Base-by-base conservation (phyloP, 2,329 filamentous ascomycete genomes). In the Diaporthe sp. region DNA sequence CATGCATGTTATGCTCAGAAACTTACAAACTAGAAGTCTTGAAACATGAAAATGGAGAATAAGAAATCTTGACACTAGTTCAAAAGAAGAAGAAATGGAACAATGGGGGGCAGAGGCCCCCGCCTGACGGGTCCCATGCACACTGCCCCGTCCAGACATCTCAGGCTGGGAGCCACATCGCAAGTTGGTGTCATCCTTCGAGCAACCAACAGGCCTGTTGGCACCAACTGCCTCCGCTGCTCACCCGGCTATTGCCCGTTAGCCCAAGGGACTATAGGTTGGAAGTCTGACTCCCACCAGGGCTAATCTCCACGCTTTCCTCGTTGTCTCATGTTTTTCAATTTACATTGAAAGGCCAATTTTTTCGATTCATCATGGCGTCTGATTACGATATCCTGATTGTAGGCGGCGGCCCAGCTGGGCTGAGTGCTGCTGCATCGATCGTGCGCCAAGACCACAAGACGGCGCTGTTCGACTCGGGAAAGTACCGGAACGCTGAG, bases 351-450 rank as follows among this genome's bases (percentile, higher is more conserved):
- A 15, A 17, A 19, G 15, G 17, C 6, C 4, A 44, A 7, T 19
- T 1, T 39, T 17, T 59, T 13, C 8, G 10, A 44, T 19, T 15
- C 1, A 19, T 3, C 8, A 62, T 62, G 58, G n/a, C 58, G 13
- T 62, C 58, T 34, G n/a, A 44, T 13, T 62, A 62, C 65, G 71
- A 73, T 28, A 37, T 85, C n/a, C 85, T 90, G 68, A 83, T 90
- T 75, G 84, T 90, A 51, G 89, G 89, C 55, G 88, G 87, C 65
- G 89, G 89, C 4, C 88, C 89, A 2, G 85, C 87, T 1, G 89
- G 89, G 25, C 84, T 90, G 4, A 85, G 86, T 55, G 83, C 85
- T 13, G 84, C 88, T 25, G 83, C 84, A 34, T 81, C 83, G 42
- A 84, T 90, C 28, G 87, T 86, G 2, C 87, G 89, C 25, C 87